A percentile compares a stretch with the other conserved stretches of the same genome.
Conservation (phyloP, 2,329 filamentous ascomycete species). For the Cladosporium colombiae region DNA sequence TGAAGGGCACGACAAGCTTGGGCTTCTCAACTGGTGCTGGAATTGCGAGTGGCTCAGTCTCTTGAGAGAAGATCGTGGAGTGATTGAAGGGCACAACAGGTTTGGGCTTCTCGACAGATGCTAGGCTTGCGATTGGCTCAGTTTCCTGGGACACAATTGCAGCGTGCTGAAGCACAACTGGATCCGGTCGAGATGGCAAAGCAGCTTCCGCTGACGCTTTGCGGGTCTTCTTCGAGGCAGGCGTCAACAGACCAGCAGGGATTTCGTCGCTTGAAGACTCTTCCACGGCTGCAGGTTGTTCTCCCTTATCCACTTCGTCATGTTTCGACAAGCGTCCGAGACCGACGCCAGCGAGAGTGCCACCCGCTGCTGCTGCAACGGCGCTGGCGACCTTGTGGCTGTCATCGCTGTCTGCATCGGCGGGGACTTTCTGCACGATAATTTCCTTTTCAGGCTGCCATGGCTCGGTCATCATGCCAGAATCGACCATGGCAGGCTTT, state of each 20-base stretch:
- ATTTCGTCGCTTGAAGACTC: slow-evolving; percentile 6
- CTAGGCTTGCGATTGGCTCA: not conserved
- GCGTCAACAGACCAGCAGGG: slow-evolving; percentile 5
- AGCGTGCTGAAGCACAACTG: slow-evolving; percentile 12
- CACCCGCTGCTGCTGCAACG: slow-evolving; percentile 33
- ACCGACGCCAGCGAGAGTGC: slow-evolving; percentile 38
- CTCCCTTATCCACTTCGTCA: slow-evolving; percentile 19
- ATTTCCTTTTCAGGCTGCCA: slow-evolving; percentile 45
- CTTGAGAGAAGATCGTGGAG: slow-evolving; percentile 22
- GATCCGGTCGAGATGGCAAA: slow-evolving; percentile 1
- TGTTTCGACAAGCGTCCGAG: slow-evolving; percentile 31
- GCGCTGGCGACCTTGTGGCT: slow-evolving; percentile 7
- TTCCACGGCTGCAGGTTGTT: slow-evolving; percentile 12
- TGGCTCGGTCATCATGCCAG: slow-evolving; percentile 63
- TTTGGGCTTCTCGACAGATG: slow-evolving; percentile 10
- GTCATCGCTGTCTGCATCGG: slow-evolving; percentile 7
- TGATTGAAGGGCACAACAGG: slow-evolving; percentile 8
- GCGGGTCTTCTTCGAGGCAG: slow-evolving; percentile 4
- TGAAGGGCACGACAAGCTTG: not conserved
- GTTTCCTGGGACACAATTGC: slow-evolving; percentile 14
- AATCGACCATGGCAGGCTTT: slow-evolving; percentile 56
- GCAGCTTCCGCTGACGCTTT: not conserved
- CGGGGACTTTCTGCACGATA: slow-evolving; percentile 7
- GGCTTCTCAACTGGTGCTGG: slow-evolving; percentile 18
- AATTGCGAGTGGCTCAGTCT: slow-evolving; percentile 20